phyloP scores from a whole-genome alignment of 2,329 filamentous ascomycete genomes.

The Alternaria dauci region DNA sequence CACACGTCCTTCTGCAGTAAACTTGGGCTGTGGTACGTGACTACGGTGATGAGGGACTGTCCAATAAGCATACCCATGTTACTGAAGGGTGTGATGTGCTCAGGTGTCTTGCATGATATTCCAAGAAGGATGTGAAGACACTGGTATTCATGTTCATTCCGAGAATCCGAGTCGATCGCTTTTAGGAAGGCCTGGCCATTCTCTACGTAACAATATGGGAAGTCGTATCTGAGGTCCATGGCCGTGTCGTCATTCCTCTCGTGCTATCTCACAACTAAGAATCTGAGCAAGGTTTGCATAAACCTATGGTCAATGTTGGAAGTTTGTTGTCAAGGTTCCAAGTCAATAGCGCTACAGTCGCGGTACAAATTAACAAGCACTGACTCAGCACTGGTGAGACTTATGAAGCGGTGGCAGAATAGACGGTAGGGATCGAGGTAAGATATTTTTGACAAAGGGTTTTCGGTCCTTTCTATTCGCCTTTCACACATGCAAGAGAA shows the following conservation, averaged over 20 bases:
- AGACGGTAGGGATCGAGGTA: background rate
- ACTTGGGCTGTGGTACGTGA: background rate
- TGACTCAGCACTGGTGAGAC: background rate
- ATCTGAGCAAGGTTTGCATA: background rate
- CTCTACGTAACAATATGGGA: background rate
- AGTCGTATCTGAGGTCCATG: background rate
- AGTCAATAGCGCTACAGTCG: background rate
- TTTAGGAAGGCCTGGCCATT: background rate
- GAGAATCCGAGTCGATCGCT: background rate
- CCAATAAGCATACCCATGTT: background rate
- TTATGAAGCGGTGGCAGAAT: background rate
- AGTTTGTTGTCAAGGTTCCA: background rate
- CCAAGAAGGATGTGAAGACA: background rate
- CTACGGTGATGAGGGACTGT: background rate
- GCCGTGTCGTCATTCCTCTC: background rate
- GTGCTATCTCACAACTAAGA: background rate
- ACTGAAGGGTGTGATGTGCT: background rate
- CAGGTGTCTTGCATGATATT: background rate
- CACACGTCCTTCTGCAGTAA: background rate
- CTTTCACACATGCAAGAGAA: background rate
- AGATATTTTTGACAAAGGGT: background rate
- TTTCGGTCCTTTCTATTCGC: background rate
- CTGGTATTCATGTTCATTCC: background rate
- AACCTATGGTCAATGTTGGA: background rate
- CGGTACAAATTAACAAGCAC: background rate